A percentile compares a stretch with the other conserved stretches of the same genome.
Conservation (phyloP, 352 stramenopile species). For the Phytophthora idaei region DNA sequence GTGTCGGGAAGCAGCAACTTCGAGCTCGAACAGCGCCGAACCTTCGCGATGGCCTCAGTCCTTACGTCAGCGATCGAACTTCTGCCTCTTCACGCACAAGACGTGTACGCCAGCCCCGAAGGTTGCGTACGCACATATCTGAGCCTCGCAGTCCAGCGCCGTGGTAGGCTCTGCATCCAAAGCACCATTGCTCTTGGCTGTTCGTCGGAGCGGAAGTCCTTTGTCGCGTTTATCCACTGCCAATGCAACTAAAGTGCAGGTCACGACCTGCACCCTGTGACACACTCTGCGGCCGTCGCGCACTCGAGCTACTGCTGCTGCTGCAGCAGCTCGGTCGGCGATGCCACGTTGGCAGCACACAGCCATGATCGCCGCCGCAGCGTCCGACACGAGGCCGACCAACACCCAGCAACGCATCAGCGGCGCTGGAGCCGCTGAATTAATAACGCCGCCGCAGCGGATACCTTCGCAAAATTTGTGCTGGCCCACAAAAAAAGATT, state of each 20-base stretch:
- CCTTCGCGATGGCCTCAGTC: not conserved
- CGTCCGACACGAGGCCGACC: conserved; percentile 18
- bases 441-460: not conserved
- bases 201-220: not conserved
- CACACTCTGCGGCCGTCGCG: too few species aligned
- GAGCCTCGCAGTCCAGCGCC: not conserved
- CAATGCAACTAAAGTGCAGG: not conserved
- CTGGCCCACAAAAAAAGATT: conserved; percentile 29
- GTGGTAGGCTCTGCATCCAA: not conserved
- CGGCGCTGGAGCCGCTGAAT: too few species aligned
- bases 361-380: conserved; percentile 23
- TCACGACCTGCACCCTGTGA: not conserved
- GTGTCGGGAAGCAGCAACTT: conserved; percentile 7
- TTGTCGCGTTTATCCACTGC: not conserved
- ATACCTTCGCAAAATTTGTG: conserved; percentile 17
- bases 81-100: not conserved
- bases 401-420: conserved; percentile 12
- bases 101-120: not conserved
- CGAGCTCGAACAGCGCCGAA: conserved; percentile 3
- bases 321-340: not conserved
- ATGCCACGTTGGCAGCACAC: conserved; percentile 3
- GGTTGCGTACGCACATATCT: not conserved
- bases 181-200: not conserved
- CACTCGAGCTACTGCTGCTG: not conserved
- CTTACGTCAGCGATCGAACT: not conserved